phyloP scores from a whole-genome alignment of 345 rosid species.

The Aquilaria yunnanensis region DNA sequence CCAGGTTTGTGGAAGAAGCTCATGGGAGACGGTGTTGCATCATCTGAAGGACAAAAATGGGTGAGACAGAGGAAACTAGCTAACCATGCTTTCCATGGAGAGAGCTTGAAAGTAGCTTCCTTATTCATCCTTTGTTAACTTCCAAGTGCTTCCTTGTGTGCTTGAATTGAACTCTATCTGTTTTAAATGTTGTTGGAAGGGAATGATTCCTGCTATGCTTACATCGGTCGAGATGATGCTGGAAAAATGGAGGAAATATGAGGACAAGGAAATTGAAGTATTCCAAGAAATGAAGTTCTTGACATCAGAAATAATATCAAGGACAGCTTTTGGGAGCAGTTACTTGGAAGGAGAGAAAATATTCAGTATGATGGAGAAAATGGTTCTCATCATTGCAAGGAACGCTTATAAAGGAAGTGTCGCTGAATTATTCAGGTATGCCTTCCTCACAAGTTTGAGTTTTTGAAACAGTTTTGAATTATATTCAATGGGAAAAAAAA shows the following conservation, averaged over 20 bases:
- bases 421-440: slow-evolving; percentile 26
- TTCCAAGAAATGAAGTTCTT: slow-evolving; percentile 27
- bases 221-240: slow-evolving; percentile 34
- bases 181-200: slow-evolving; percentile 8
- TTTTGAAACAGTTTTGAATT: not conserved
- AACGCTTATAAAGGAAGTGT: slow-evolving; percentile 13
- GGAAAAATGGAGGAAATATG: slow-evolving; percentile 30
- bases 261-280: slow-evolving; percentile 29
- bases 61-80: slow-evolving; percentile 30
- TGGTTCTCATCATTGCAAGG: slow-evolving; percentile 8
- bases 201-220: slow-evolving; percentile 28
- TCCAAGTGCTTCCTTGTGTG: not conserved
- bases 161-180: not conserved
- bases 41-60: slow-evolving; percentile 33
- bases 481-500: not conserved
- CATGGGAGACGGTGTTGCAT: slow-evolving; percentile 29
- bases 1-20: slow-evolving; percentile 11
- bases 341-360: slow-evolving; percentile 32
- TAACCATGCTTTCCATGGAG: slow-evolving; percentile 14
- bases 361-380: slow-evolving; percentile 24
- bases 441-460: not conserved
- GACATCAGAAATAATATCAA: slow-evolving; percentile 40
- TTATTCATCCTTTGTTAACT: not conserved
- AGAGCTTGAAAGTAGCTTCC: slow-evolving; percentile 19
- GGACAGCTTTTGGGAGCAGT: slow-evolving; percentile 46